Evolutionary conservation across 768 basidiomycete species (phyloP).

Genomic region (Rhodotorula diobovata): DNA sequence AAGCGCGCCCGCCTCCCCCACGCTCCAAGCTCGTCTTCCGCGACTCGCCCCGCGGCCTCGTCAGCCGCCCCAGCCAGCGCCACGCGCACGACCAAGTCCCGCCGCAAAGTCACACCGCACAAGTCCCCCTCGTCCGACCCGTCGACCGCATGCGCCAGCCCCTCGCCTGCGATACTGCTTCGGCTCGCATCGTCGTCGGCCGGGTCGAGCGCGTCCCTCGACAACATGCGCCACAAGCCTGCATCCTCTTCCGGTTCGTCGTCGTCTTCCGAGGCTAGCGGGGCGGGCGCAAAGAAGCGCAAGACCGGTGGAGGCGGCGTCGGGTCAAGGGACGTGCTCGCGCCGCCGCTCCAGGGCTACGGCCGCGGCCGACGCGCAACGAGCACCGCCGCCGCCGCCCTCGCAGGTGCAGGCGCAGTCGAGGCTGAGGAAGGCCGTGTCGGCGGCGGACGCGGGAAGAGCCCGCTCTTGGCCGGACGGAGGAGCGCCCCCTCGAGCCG

Average conservation of each 20-base stretch:
- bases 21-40: neutral
- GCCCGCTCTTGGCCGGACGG: too few relatives aligned
- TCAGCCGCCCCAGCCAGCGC: neutral
- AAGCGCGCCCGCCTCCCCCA: neutral
- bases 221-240: conserved; percentile 1
- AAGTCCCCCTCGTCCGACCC: neutral
- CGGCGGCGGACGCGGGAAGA: too few relatives aligned
- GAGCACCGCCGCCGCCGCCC: neutral
- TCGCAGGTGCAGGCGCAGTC: neutral
- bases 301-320: neutral
- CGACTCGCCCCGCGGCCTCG: neutral
- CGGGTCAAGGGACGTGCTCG: neutral
- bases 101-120: conserved; percentile 4
- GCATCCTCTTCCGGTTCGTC: neutral
- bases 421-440: neutral
- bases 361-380: neutral
- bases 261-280: neutral
- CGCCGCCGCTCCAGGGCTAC: neutral
- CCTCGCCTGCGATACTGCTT: neutral
- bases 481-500: too few relatives aligned
- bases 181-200: neutral
- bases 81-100: neutral
- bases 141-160: neutral
- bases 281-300: neutral
- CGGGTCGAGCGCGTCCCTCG: conserved; percentile 6